Evolutionary conservation across 177 flowering plant species (phyloP), one percentile per base, ranked within the genome.

Genomic region (Vitis hybrid): DNA sequence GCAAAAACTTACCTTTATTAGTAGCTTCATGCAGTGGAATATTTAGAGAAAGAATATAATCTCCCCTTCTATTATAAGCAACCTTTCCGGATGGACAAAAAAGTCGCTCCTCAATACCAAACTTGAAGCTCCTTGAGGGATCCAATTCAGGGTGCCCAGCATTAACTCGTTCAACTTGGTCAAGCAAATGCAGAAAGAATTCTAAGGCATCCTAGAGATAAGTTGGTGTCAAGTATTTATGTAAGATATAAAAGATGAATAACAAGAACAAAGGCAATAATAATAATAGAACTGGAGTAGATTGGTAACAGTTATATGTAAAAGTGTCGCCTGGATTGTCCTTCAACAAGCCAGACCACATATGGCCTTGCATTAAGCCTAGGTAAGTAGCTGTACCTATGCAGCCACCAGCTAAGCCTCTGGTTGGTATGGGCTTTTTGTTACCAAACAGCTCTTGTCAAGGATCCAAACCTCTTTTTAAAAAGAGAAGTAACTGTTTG

Each of bases 81-180:
- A 96, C 97, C 77, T 89, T 96, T 59, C 99, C 99, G 70, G 99
- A 96, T 48, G 91, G 72, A 71, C 99, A 96, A 54, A 71, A 77
- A 60, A 96, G 76, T 32, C 92, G 83, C 54, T 96, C 99, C 86
- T 93, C 99, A 79, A 96, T 81, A 56, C 97, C 95, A 86, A 96
- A 96, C 81, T 92, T 92, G 83, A 96, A 96, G 80, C 89, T 78
- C 78, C 84, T 90, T 56, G 98, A 84, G 21, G 99, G 97, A 75
- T 93, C 98, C 74, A 78, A 68, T 49, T 79, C 88, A 70, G 89
- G 78, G 21, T 80, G 87, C 39, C 85, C 87, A 72, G 83, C 59
- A 80, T 89, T 89, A 59, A 78, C 79, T 69, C 88, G 86, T 76
- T 92, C 98, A 78, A 96, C 95, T 86, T 91, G 95, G 76, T 96